Conservation (phyloP, 2,329 filamentous ascomycete genomes). For the Verticillium longisporum region DNA sequence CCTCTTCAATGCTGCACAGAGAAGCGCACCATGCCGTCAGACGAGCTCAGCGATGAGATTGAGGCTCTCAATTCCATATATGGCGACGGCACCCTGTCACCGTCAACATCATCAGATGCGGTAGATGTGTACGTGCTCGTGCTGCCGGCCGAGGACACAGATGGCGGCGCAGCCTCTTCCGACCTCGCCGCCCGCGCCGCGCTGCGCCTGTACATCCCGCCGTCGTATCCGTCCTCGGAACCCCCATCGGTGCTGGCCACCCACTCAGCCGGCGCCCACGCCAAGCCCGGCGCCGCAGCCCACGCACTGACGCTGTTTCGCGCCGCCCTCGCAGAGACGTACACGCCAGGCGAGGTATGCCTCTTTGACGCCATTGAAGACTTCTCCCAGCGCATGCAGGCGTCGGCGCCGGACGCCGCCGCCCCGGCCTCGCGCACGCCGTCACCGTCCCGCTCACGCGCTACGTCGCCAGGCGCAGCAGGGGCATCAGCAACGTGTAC, state of each 20-base stretch:
- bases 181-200: constrained; percentile 38
- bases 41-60: constrained; percentile 54
- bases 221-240: constrained; percentile 63
- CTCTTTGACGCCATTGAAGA: constrained; percentile 89
- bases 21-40: constrained; percentile 2
- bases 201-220: constrained; percentile 61
- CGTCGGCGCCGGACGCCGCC: constrained; percentile 9
- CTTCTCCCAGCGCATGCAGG: constrained; percentile 24
- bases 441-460: constrained; percentile 11
- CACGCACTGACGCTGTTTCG: constrained; percentile 63
- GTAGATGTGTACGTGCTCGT: constrained; percentile 52
- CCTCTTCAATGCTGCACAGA: background rate
- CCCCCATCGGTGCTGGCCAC: constrained; percentile 71
- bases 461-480: constrained; percentile 11
- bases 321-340: constrained; percentile 60
- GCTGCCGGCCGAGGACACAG: constrained; percentile 25
- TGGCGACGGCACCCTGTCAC: constrained; percentile 55
- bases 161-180: background rate
- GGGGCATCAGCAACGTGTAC: background rate
- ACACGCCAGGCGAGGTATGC: constrained; percentile 69
- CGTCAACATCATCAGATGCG: constrained; percentile 30
- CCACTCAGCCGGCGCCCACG: constrained; percentile 64
- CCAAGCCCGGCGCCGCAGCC: constrained; percentile 64
- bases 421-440: constrained; percentile 1
- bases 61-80: constrained; percentile 84